Evolutionary conservation across 176 grass and related monocot genomes (phyloP).

Genomic region (Typha latifolia): DNA sequence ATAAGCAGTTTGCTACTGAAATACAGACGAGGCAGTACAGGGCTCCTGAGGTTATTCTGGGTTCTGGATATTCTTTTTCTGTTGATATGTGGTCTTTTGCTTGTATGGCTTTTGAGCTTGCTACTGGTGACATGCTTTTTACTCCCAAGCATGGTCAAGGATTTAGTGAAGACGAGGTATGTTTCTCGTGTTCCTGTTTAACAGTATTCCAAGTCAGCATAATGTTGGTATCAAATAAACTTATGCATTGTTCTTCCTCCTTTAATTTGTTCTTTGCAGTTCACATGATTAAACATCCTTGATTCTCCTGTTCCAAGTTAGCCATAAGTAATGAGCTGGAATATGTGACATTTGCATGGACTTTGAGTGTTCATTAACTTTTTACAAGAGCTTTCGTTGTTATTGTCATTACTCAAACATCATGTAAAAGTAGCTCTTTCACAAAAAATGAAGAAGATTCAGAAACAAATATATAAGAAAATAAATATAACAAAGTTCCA

Average conservation of each 20-base stretch:
- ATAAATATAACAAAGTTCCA: too few species aligned
- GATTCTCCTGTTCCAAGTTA: background rate
- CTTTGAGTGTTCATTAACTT: background rate
- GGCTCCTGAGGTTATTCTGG: slow-evolving; percentile 85
- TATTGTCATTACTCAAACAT: background rate
- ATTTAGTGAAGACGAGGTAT: slow-evolving; percentile 92
- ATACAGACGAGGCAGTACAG: slow-evolving; percentile 96
- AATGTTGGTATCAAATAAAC: slow-evolving; percentile 1
- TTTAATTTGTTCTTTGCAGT: background rate
- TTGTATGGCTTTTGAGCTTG: slow-evolving; percentile 86
- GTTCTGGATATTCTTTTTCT: slow-evolving; percentile 63
- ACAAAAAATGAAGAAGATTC: too few species aligned
- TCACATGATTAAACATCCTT: background rate
- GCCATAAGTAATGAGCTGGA: background rate
- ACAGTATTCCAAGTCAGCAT: background rate
- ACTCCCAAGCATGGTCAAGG: slow-evolving; percentile 48
- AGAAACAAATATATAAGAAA: too few species aligned
- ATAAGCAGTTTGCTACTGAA: slow-evolving; percentile 53
- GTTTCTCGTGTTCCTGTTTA: background rate
- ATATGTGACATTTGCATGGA: background rate
- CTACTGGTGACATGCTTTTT: slow-evolving; percentile 78
- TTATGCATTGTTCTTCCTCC: background rate
- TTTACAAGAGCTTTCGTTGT: background rate
- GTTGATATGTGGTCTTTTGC: slow-evolving; percentile 91
- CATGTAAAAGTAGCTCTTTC: background rate